Base-by-base conservation (phyloP, 2,329 filamentous ascomycete genomes). In the Aciculosporium take region DNA sequence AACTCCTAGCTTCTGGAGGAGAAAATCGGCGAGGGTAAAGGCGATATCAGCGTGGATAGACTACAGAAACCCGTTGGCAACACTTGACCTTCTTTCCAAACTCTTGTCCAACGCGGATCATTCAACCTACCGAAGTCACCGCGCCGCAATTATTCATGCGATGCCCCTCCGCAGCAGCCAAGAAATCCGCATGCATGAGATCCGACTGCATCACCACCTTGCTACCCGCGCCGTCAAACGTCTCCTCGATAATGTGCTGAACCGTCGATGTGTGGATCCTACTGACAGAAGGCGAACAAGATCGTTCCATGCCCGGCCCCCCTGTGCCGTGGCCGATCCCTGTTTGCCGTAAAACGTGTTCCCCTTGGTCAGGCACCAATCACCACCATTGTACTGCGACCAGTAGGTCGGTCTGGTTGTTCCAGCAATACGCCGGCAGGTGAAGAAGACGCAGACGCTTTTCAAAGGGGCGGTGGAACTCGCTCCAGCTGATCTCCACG, bases 391-490 rank as follows among this genome's bases (percentile, higher is more conserved):
- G 53, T 76, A 77, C 51, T 69, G 66, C 32, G 76, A 65, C 73
- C 74, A 78, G 55, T 86, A 85, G 48, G 74, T 80, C 66, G 48
- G 74, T 80, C 66, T 84, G 84, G 51, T 76, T 66, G 51, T 87
- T 78, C 61, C 81, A 88, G 0, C 69, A 69, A 55, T 87, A 88
- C 1, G 72, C 71, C 0, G 83, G 83, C 1, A 87, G 62, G 5
- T 73, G 64, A 5, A 84, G 59, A 8, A 86, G 65, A 3, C 59
- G 58, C 3, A 63, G 56, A 10, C 56, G 59, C 0, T 49, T 42
- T 17, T 53, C 51, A 47, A 70, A 71, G 45, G 66, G 62, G 41
- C 70, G 63, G 48, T 83, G 76, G 53, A 74, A 83, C 58, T 85
- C 81, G 45, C 77, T 73, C 72, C 82, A 86, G 42, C 37, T 18